Conservation (phyloP, 305 asterid genomes). For the Fraxinus velutina region DNA sequence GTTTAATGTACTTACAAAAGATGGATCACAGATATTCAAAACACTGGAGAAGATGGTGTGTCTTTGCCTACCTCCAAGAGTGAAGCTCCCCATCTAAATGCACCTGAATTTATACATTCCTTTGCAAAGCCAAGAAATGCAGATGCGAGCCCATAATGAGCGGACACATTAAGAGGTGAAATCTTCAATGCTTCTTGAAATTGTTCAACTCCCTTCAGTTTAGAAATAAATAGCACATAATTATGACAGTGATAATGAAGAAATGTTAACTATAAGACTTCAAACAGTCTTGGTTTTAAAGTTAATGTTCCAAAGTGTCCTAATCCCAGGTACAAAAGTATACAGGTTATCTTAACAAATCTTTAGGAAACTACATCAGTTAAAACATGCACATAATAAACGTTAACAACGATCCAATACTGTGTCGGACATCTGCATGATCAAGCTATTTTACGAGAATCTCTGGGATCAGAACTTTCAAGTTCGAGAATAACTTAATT, state of each 20-base stretch:
- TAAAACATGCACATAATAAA: background rate
- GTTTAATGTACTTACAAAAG: constrained; percentile 26
- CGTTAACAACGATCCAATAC: background rate
- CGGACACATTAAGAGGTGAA: constrained; percentile 72
- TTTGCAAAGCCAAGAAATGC: constrained; percentile 81
- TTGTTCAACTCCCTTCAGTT: constrained; percentile 71
- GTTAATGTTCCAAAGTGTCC: background rate
- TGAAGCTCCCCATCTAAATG: constrained; percentile 89
- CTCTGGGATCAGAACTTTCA: background rate
- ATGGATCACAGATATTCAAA: constrained; percentile 16
- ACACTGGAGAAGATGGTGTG: constrained; percentile 11
- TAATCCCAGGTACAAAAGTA: background rate
- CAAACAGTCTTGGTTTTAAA: background rate
- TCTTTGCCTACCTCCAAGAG: constrained; percentile 69
- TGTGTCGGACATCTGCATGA: background rate
- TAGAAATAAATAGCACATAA: constrained; percentile 13
- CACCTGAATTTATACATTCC: constrained; percentile 73
- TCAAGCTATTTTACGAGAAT: background rate
- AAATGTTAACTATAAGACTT: constrained; percentile 8
- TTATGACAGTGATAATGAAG: constrained; percentile 17
- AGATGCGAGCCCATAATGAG: constrained; percentile 85
- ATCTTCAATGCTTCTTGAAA: constrained; percentile 65
- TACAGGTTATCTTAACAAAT: background rate
- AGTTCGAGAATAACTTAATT: background rate
- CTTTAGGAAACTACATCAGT: background rate